phyloP scores from a whole-genome alignment of 1,284 basidiomycete genomes.

The Boletellus deceptivus region DNA sequence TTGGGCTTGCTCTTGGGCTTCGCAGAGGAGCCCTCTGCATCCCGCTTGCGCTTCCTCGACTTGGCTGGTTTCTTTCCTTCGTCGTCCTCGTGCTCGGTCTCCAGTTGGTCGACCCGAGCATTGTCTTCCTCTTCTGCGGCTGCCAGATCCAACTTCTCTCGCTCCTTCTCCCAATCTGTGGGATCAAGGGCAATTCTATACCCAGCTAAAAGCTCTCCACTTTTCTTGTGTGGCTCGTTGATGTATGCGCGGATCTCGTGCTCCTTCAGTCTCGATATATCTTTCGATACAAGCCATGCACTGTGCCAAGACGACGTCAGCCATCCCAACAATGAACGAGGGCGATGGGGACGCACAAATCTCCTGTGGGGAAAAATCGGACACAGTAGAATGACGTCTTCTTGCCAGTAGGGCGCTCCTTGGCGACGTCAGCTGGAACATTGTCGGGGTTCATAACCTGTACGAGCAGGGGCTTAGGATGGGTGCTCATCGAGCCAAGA shows the following conservation, averaged over 20 bases:
- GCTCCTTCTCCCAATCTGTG: constrained; percentile 67
- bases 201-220: constrained; percentile 72
- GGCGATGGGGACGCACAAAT: constrained; percentile 67
- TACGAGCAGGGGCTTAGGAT: constrained; percentile 8
- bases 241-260: constrained; percentile 87
- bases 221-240: constrained; percentile 70
- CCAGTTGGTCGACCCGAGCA: constrained; percentile 67
- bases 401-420: constrained; percentile 69
- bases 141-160: constrained; percentile 43
- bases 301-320: constrained; percentile 41
- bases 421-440: constrained; percentile 58
- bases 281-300: constrained; percentile 82
- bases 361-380: constrained; percentile 86
- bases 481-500: constrained; percentile 2
- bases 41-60: constrained; percentile 62
- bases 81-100: constrained; percentile 47
- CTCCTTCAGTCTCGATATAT: constrained; percentile 74
- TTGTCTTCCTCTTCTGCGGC: constrained; percentile 57
- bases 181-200: constrained; percentile 87
- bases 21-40: constrained; percentile 40
- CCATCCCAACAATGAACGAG: constrained; percentile 10
- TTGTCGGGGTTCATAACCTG: constrained; percentile 76
- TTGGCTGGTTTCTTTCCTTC: constrained; percentile 53
- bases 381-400: constrained; percentile 76
- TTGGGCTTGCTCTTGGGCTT: constrained; percentile 42